Percentiles rank a stretch among this genome's conserved stretches.
These are phyloP conservation scores for Forsythia suspensa DNA, from an alignment of 257 asterid genomes.

Conservation along the genomic window DNA sequence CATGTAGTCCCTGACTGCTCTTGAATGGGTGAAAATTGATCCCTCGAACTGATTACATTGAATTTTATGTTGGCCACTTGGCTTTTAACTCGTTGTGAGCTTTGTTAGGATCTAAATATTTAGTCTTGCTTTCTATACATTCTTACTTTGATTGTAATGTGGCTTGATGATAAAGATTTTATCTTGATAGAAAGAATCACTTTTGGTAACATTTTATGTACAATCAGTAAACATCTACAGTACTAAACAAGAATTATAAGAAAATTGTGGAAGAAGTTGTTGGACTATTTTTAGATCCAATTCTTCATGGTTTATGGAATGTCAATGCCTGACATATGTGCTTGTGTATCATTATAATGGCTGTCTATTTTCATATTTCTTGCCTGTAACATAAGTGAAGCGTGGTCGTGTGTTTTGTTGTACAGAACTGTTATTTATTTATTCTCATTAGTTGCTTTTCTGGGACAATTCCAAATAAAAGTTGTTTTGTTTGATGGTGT, in stretches of 20 bases:
- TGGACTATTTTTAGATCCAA: not conserved
- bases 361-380: not conserved
- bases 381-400: not conserved
- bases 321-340: not conserved
- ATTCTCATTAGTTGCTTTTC: not conserved
- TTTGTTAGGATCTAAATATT: not conserved
- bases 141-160: not conserved
- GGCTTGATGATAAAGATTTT: not conserved
- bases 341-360: not conserved
- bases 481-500: not conserved
- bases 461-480: not conserved
- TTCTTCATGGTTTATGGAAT: not conserved
- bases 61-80: not conserved
- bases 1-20: not conserved
- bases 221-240: not conserved
- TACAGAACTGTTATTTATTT: not conserved
- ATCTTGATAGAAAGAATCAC: not conserved
- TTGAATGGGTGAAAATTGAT: not conserved
- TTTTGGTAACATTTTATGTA: not conserved
- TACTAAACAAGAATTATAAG: not conserved
- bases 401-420: not conserved
- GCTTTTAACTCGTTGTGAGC: not conserved
- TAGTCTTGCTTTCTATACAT: not conserved
- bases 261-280: not conserved
- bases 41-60: not conserved